Evolutionary conservation across 495 filamentous ascomycete species (phyloP).

Genomic region (Penicillium cinerascens): DNA sequence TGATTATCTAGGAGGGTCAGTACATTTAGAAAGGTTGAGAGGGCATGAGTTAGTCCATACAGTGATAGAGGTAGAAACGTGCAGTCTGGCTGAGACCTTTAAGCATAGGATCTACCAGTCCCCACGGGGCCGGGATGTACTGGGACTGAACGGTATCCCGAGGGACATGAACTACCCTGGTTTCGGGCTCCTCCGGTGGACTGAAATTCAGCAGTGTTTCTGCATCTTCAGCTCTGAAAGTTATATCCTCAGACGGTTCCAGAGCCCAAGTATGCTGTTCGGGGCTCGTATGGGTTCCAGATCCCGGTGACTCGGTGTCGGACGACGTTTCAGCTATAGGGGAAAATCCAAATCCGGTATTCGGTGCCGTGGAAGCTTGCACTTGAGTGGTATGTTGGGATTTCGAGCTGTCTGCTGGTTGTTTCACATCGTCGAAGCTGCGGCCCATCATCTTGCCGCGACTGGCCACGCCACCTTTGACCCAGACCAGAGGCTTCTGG

Average conservation of each 20-base stretch:
- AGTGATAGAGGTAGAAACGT: conserved; percentile 42
- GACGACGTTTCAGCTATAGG: conserved; percentile 17
- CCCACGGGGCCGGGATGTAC: conserved; percentile 28
- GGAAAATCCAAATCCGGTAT: conserved; percentile 9
- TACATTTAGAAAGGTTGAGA: background rate
- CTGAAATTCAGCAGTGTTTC: background rate
- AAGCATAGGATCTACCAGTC: conserved; percentile 43
- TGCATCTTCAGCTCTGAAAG: background rate
- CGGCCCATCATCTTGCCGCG: conserved; percentile 52
- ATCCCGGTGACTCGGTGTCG: conserved; percentile 18
- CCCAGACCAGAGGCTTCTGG: conserved; percentile 52
- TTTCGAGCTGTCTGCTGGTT: conserved; percentile 5
- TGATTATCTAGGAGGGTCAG: conserved; percentile 29
- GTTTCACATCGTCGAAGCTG: conserved; percentile 40
- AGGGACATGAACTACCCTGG: conserved; percentile 11
- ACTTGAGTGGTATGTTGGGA: background rate
- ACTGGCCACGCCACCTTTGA: conserved; percentile 49
- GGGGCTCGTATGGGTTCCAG: conserved; percentile 16
- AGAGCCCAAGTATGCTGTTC: conserved; percentile 16
- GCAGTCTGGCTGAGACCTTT: conserved; percentile 35
- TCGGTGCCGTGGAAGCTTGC: background rate
- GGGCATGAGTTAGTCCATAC: conserved; percentile 23
- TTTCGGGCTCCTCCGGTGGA: conserved; percentile 5
- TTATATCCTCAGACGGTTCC: conserved; percentile 1
- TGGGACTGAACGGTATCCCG: background rate